These are phyloP conservation scores for Nemania diffusa DNA, from an alignment of 2,329 filamentous ascomycete species.

Conservation along the genomic window DNA sequence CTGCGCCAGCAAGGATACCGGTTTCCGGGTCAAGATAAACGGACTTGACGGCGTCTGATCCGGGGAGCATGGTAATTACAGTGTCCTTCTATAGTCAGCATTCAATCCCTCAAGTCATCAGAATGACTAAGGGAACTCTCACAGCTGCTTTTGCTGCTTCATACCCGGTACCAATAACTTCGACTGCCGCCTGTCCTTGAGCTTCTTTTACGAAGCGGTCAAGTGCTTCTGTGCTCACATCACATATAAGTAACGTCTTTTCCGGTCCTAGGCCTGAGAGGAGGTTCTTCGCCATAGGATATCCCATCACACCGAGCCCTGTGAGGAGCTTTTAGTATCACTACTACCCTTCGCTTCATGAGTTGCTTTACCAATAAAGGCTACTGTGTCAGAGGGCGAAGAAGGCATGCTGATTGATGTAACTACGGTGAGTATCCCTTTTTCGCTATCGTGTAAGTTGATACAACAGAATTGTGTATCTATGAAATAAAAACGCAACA, in stretches of 20 bases:
- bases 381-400: constrained; percentile 43
- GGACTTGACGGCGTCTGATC: constrained; percentile 49
- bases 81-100: constrained; percentile 44
- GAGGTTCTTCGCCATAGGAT: constrained; percentile 51
- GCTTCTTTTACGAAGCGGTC: constrained; percentile 52
- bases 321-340: neutral
- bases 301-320: constrained; percentile 52
- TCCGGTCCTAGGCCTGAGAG: constrained; percentile 40
- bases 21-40: constrained; percentile 52
- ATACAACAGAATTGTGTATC: neutral
- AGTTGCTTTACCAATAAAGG: constrained; percentile 45
- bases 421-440: neutral
- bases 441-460: too few relatives aligned
- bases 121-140: constrained; percentile 4
- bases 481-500: neutral
- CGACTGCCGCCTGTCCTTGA: constrained; percentile 49
- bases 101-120: neutral
- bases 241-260: constrained; percentile 48
- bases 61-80: constrained; percentile 56
- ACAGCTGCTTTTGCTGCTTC: constrained; percentile 53
- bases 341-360: neutral
- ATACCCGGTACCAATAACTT: constrained; percentile 51
- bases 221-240: constrained; percentile 52
- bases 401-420: constrained; percentile 29
- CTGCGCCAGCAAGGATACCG: constrained; percentile 49